Conservation (phyloP, 1,139 yeast genomes). For the Suhomyces anneliseae region DNA sequence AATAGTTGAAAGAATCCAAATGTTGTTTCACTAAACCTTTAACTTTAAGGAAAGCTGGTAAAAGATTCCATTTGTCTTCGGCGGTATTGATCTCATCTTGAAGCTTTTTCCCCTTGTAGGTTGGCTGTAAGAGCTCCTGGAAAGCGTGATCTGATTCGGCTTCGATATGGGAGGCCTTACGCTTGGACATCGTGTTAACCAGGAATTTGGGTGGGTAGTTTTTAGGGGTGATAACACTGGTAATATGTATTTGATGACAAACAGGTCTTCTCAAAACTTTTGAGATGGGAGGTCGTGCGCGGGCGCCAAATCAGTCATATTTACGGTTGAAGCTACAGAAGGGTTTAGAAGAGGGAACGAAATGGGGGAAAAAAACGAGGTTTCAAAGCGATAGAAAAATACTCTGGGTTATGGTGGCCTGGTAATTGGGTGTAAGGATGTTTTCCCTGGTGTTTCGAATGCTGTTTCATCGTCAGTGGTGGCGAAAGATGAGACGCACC, state of each 20-base stretch:
- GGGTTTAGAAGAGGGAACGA: no score
- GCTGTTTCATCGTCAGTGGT: no score
- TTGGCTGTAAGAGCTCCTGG: slow-evolving; percentile 74
- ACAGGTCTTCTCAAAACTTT: slow-evolving; percentile 8
- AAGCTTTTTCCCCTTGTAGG: slow-evolving; percentile 79
- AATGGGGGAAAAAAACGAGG: no score
- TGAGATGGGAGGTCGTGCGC: slow-evolving; percentile 7
- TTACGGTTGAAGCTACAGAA: no score
- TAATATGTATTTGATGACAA: slow-evolving; percentile 4
- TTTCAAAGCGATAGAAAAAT: no score
- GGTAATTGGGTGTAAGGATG: no score
- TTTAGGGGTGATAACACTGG: background rate
- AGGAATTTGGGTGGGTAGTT: background rate
- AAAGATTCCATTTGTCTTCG: slow-evolving; percentile 90
- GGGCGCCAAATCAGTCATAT: background rate
- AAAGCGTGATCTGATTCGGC: slow-evolving; percentile 51
- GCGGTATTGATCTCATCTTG: slow-evolving; percentile 90
- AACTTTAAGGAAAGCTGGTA: slow-evolving; percentile 93
- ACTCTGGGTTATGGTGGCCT: no score
- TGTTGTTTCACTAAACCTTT: slow-evolving; percentile 97
- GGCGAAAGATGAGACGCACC: no score
- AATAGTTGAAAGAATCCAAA: slow-evolving; percentile 92
- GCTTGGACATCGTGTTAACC: slow-evolving; percentile 17
- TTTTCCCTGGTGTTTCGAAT: no score
- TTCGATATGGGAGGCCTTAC: slow-evolving; percentile 18